These are phyloP conservation scores for Phanerochaete sordida DNA, from an alignment of 768 basidiomycete species.

Conservation along the genomic window DNA sequence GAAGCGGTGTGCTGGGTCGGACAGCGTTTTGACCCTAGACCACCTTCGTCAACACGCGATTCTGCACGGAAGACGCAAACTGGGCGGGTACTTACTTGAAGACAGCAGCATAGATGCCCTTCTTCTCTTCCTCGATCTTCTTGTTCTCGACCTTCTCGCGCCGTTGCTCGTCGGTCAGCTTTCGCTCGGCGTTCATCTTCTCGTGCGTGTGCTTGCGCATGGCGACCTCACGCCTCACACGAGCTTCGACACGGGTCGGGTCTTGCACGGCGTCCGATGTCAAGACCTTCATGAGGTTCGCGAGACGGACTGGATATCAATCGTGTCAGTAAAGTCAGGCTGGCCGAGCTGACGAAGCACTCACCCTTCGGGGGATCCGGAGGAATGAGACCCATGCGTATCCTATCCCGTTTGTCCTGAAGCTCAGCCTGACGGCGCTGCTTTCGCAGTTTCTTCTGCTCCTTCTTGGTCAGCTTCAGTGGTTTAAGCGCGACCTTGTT, in stretches of 20 bases:
- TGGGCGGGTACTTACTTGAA: constrained; percentile 70
- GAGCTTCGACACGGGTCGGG: constrained; percentile 95
- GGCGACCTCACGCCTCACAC: constrained; percentile 89
- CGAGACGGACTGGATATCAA: constrained; percentile 67
- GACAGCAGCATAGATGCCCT: constrained; percentile 75
- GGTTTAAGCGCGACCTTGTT: constrained; percentile 75
- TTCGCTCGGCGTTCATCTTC: constrained; percentile 89
- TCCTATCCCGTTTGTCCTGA: constrained; percentile 92
- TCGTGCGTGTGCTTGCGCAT: constrained; percentile 87
- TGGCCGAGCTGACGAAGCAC: constrained; percentile 11
- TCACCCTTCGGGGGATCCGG: constrained; percentile 93
- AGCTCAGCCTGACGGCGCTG: constrained; percentile 82
- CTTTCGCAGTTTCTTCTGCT: constrained; percentile 97
- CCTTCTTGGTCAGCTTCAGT: constrained; percentile 92
- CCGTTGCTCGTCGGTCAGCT: constrained; percentile 87
- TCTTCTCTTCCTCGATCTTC: constrained; percentile 85
- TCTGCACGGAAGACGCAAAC: not conserved
- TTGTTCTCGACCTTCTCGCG: constrained; percentile 84
- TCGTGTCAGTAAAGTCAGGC: constrained; percentile 3
- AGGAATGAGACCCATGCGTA: constrained; percentile 93
- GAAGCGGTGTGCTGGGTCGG: constrained; percentile 92
- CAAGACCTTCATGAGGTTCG: constrained; percentile 96
- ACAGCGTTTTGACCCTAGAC: constrained; percentile 74
- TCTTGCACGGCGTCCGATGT: constrained; percentile 97
- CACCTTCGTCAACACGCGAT: not conserved